These are phyloP conservation scores for Tricladium varicosporioides DNA, from an alignment of 2,329 filamentous ascomycete species.

Conservation along the genomic window DNA sequence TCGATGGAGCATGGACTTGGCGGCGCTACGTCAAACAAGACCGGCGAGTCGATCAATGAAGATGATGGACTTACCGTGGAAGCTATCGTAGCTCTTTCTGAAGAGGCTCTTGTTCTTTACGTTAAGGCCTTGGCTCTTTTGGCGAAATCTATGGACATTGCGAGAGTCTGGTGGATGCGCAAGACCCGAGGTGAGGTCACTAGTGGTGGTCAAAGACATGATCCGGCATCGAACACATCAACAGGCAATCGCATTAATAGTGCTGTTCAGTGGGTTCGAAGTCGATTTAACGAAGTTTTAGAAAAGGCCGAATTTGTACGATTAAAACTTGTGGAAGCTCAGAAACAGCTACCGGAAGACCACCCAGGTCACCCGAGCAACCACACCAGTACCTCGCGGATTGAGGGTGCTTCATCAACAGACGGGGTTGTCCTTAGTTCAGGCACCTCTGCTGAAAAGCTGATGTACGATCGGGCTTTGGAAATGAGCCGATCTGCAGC, in stretches of 20 bases:
- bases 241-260: conserved; percentile 73
- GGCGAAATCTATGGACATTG: conserved; percentile 93
- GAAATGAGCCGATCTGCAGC: conserved; percentile 96
- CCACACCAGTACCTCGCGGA: conserved; percentile 58
- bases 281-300: conserved; percentile 92
- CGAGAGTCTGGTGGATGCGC: conserved; percentile 85
- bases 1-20: conserved; percentile 71
- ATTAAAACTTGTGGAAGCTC: conserved; percentile 80
- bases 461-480: conserved; percentile 96
- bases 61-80: conserved; percentile 81
- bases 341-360: conserved; percentile 77
- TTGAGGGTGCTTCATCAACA: conserved; percentile 52
- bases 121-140: conserved; percentile 90
- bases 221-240: conserved; percentile 40
- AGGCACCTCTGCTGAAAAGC: conserved; percentile 89
- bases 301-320: conserved; percentile 97
- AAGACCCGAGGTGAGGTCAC: conserved; percentile 65
- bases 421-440: conserved; percentile 82
- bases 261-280: conserved; percentile 92
- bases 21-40: conserved; percentile 54
- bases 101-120: conserved; percentile 93
- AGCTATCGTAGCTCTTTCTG: conserved; percentile 81
- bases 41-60: conserved; percentile 54
- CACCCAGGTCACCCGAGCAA: conserved; percentile 86
- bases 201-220: conserved; percentile 41